These are phyloP conservation scores for Sugiyamaella smithiae DNA, from an alignment of 805 yeast species.

Conservation along the genomic window DNA sequence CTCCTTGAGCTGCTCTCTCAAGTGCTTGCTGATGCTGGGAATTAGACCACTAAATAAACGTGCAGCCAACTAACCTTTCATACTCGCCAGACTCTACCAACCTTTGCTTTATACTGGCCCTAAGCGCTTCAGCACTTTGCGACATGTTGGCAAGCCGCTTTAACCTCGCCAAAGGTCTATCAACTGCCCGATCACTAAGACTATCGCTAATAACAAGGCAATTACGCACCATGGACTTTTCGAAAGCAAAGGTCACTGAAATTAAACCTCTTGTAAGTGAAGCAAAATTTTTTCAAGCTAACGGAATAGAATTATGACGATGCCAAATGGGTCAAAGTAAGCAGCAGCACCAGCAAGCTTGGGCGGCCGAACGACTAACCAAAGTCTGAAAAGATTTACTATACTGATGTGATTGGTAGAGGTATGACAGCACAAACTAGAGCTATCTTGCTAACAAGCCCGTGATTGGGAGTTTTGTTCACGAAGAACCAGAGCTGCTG, in stretches of 20 bases:
- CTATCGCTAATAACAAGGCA: not conserved
- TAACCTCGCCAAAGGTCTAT: not conserved
- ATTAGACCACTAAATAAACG: not conserved
- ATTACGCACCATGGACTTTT: constrained; percentile 18
- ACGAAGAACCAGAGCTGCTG: constrained; percentile 66
- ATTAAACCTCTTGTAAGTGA: constrained; percentile 24
- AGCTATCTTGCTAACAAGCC: constrained; percentile 27
- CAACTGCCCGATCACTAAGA: not conserved
- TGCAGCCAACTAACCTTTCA: constrained; percentile 46
- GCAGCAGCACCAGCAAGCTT: too few relatives aligned
- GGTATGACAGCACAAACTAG: constrained; percentile 52
- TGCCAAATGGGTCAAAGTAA: constrained; percentile 61
- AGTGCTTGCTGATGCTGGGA: constrained; percentile 22
- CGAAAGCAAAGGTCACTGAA: constrained; percentile 31
- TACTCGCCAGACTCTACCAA: constrained; percentile 77
- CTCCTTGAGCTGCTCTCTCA: constrained; percentile 64
- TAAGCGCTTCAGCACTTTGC: constrained; percentile 12
- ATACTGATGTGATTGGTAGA: constrained; percentile 34
- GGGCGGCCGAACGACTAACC: too few relatives aligned
- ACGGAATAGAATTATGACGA: constrained; percentile 36
- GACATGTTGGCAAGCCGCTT: constrained; percentile 8
- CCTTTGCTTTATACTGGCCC: constrained; percentile 62
- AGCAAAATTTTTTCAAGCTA: constrained; percentile 3
- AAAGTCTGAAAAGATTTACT: constrained; percentile 41
- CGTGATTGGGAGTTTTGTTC: constrained; percentile 93